Conservation (phyloP, 1,284 basidiomycete genomes). For the Cutaneotrichosporon cyanovorans region DNA sequence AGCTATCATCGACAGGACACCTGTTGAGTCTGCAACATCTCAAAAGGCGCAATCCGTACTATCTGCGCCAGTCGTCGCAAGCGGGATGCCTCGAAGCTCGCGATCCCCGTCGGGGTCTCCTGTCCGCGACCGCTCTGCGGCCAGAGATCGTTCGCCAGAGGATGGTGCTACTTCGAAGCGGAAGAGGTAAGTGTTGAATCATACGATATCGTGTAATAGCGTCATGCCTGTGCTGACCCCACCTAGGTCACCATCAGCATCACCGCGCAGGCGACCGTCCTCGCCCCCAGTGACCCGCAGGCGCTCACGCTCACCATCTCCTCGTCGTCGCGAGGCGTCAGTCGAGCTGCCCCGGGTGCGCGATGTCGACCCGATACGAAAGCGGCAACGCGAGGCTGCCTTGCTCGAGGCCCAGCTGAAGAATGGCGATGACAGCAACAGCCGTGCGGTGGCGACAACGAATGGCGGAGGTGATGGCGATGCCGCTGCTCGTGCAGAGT, state of each 20-base stretch:
- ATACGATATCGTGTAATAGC: not conserved
- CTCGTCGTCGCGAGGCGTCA: slow-evolving; percentile 4
- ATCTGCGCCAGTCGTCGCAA: too few relatives aligned
- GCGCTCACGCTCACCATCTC: slow-evolving; percentile 31
- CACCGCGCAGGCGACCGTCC: slow-evolving; percentile 34
- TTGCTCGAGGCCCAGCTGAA: slow-evolving; percentile 55
- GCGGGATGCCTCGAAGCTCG: too few relatives aligned
- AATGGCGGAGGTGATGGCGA: slow-evolving; percentile 44
- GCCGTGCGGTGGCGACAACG: slow-evolving; percentile 13
- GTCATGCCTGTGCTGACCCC: not conserved
- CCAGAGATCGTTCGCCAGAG: too few relatives aligned
- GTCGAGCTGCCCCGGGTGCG: slow-evolving; percentile 55
- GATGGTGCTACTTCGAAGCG: slow-evolving; percentile 18
- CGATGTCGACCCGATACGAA: slow-evolving; percentile 69
- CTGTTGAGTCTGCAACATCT: too few relatives aligned
- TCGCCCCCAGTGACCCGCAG: slow-evolving; percentile 43
- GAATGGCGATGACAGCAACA: slow-evolving; percentile 46
- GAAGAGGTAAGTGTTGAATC: slow-evolving; percentile 37
- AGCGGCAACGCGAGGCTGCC: slow-evolving; percentile 65
- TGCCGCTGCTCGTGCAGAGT: slow-evolving; percentile 60
- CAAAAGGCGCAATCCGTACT: too few relatives aligned
- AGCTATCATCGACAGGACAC: too few relatives aligned
- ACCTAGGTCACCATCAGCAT: slow-evolving; percentile 37
- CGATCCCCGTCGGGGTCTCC: too few relatives aligned
- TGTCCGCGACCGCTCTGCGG: too few relatives aligned